Conservation (phyloP, 163 green algal species). For the Scenedesmus sp. region DNA sequence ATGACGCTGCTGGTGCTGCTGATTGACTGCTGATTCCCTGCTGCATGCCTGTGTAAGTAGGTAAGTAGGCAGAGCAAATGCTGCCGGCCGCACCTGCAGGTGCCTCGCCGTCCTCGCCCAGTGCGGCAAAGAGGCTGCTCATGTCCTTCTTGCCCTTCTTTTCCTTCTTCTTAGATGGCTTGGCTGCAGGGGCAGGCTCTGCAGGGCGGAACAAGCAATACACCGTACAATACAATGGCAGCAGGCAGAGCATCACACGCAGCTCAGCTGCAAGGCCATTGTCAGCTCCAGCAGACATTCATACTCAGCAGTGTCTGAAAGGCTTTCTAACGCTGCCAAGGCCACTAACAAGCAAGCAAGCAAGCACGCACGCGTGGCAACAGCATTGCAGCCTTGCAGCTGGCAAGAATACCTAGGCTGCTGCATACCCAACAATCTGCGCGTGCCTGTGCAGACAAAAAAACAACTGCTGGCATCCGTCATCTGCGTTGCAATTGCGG, state of each 20-base stretch:
- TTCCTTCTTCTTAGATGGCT: conserved; percentile 55
- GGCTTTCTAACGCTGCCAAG: no score
- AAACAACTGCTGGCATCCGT: not conserved
- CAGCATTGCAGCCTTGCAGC: not conserved
- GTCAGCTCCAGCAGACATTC: not conserved
- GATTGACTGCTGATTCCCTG: not conserved
- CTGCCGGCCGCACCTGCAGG: not conserved
- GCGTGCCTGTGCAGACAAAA: no score
- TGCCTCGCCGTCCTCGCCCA: conserved; percentile 53
- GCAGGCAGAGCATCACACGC: not conserved
- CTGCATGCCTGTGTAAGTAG: no score
- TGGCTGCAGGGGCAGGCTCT: conserved; percentile 37
- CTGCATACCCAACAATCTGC: no score
- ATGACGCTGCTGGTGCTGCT: not conserved
- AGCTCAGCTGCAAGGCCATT: not conserved
- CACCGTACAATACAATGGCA: conserved; percentile 32
- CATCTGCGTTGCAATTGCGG: no score
- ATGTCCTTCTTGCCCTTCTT: conserved; percentile 70
- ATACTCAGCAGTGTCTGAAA: not conserved
- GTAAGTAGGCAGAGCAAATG: not conserved
- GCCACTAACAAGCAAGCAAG: not conserved
- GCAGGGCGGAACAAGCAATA: not conserved
- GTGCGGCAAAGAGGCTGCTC: conserved; percentile 70
- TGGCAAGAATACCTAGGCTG: no score
- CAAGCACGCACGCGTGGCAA: no score